Evolutionary conservation across 73 alveolate species (phyloP).

Genomic region (Breviolum minutum): DNA sequence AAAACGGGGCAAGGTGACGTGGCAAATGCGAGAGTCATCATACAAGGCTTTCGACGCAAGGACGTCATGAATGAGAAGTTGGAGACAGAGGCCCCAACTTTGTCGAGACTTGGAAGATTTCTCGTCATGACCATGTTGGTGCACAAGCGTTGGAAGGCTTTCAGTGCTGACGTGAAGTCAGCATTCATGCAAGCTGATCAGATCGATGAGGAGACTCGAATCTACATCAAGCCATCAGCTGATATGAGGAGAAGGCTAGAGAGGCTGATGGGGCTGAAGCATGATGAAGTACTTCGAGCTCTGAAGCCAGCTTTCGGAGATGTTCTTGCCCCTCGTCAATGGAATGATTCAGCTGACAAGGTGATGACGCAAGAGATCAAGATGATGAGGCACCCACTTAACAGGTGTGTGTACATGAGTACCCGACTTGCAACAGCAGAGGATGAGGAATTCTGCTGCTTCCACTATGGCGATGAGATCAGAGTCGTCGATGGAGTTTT

Average conservation of each 20-base stretch:
- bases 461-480: neutral
- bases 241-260: neutral
- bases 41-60: neutral
- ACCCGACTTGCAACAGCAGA: neutral
- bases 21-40: neutral
- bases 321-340: conserved; percentile 23
- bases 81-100: neutral
- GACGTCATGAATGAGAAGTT: neutral
- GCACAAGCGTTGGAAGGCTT: neutral
- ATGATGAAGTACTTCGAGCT: too few species aligned
- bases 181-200: neutral
- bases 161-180: conserved; percentile 2
- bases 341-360: conserved; percentile 22
- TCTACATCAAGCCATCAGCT: neutral
- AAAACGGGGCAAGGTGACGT: neutral
- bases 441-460: neutral
- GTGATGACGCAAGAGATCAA: neutral
- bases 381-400: neutral
- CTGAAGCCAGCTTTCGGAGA: conserved; percentile 63
- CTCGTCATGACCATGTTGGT: neutral
- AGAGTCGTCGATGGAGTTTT: conserved; percentile 10
- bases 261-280: neutral
- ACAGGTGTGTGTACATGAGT: conserved; percentile 4
- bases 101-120: neutral
- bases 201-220: neutral